Evolutionary conservation across 2,329 filamentous ascomycete species (phyloP).

Genomic region (Xylaria sp.): DNA sequence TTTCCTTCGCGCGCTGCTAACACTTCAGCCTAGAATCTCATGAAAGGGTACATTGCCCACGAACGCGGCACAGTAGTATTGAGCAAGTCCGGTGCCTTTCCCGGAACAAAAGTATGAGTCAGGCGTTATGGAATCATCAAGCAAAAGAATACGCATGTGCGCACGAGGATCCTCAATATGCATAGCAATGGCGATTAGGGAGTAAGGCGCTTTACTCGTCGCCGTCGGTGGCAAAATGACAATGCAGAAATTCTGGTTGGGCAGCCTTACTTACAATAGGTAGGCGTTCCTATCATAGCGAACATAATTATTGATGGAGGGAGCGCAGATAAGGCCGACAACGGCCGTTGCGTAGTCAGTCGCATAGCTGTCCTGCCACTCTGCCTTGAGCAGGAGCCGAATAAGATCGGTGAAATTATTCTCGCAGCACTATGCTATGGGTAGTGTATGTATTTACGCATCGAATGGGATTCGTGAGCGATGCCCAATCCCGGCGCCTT

Average conservation of each 20-base stretch:
- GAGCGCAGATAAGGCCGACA: conserved; percentile 22
- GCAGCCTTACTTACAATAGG: conserved; percentile 39
- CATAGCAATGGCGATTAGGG: conserved; percentile 10
- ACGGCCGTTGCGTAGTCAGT: not conserved
- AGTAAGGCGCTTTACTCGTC: conserved; percentile 16
- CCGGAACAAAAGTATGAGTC: conserved; percentile 78
- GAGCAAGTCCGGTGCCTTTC: conserved; percentile 93
- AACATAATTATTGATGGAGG: conserved; percentile 27
- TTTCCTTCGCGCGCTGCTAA: conserved; percentile 41
- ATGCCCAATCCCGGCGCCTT: not conserved
- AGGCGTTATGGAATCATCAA: conserved; percentile 8
- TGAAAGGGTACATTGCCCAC: conserved; percentile 98
- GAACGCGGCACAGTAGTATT: conserved; percentile 91
- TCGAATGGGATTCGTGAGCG: not conserved
- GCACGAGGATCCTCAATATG: not conserved
- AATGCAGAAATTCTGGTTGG: conserved; percentile 16
- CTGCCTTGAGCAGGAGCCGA: not conserved
- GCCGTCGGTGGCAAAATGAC: conserved; percentile 17
- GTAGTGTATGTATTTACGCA: not conserved
- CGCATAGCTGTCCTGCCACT: conserved; percentile 8
- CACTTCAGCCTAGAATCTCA: conserved; percentile 73
- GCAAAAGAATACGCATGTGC: conserved; percentile 14
- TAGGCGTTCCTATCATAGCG: conserved; percentile 27
- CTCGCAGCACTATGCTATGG: not conserved
- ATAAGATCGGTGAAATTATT: not conserved